These are phyloP conservation scores for Mucor mucedo DNA, from an alignment of 371 early-diverging fungal species.

Conservation along the genomic window DNA sequence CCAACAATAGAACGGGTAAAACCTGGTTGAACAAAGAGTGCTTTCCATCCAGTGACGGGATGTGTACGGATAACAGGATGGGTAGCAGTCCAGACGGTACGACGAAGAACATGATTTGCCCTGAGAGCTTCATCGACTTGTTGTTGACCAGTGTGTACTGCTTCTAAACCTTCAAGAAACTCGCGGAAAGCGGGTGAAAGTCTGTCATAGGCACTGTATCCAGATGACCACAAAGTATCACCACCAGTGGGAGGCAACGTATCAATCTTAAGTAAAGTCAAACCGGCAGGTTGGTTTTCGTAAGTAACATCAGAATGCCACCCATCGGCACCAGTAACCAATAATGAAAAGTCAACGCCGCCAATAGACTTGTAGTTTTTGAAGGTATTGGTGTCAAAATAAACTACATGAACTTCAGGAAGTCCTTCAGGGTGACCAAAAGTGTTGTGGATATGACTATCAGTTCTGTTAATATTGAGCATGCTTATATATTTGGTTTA, in stretches of 20 bases:
- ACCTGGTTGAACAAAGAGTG: slow-evolving; percentile 66
- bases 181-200: slow-evolving; percentile 63
- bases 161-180: slow-evolving; percentile 66
- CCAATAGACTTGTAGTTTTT: slow-evolving; percentile 9
- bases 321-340: slow-evolving; percentile 26
- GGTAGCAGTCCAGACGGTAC: slow-evolving; percentile 42
- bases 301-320: slow-evolving; percentile 67
- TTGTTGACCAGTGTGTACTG: slow-evolving; percentile 61
- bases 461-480: neutral
- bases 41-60: slow-evolving; percentile 74
- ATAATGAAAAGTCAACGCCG: neutral
- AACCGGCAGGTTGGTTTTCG: slow-evolving; percentile 62
- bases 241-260: slow-evolving; percentile 62
- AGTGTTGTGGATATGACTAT: slow-evolving; percentile 37
- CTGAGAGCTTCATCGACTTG: slow-evolving; percentile 44
- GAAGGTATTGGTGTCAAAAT: slow-evolving; percentile 30
- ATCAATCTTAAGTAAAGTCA: slow-evolving; percentile 62
- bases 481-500: slow-evolving; percentile 18
- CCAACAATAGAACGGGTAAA: slow-evolving; percentile 67
- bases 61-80: slow-evolving; percentile 73
- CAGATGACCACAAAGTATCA: slow-evolving; percentile 62
- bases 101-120: slow-evolving; percentile 49
- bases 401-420: slow-evolving; percentile 40
- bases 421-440: slow-evolving; percentile 40
- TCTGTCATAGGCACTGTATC: slow-evolving; percentile 65